Evolutionary conservation across 768 basidiomycete species (phyloP).

Genomic region (Kwoniella bestiolae): DNA sequence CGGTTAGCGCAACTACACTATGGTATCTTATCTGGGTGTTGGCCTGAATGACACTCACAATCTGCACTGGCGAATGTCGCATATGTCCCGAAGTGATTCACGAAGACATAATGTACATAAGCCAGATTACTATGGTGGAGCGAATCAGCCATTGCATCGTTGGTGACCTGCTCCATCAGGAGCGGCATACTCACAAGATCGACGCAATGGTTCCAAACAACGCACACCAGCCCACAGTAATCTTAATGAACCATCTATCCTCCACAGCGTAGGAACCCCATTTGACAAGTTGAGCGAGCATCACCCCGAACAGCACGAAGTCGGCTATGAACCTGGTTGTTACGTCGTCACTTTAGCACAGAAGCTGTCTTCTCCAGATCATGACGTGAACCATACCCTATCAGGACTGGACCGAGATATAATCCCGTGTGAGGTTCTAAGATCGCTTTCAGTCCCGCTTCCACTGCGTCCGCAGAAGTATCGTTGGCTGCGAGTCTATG

Average conservation of each 20-base stretch:
- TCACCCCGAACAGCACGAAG: conserved; percentile 10
- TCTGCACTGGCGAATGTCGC: background rate
- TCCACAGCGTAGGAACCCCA: conserved; percentile 6
- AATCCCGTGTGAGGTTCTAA: conserved; percentile 2
- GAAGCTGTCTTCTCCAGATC: too few species aligned
- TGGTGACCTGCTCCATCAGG: background rate
- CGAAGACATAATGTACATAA: conserved; percentile 6
- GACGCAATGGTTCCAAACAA: conserved; percentile 7
- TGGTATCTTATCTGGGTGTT: background rate
- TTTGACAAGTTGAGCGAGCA: background rate
- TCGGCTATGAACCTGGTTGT: conserved; percentile 4
- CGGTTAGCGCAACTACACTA: too few species aligned
- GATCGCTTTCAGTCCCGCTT: background rate
- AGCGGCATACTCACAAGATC: conserved; percentile 2
- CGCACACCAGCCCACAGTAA: conserved; percentile 6
- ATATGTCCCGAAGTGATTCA: conserved; percentile 6
- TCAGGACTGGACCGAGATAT: conserved; percentile 6
- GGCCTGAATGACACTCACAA: background rate
- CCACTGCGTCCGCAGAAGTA: background rate
- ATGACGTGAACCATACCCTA: conserved; percentile 10
- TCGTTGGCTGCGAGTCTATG: background rate
- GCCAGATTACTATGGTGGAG: conserved; percentile 2
- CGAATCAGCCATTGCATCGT: background rate
- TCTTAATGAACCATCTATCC: conserved; percentile 18
- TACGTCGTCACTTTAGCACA: background rate